A percentile compares a stretch with the other conserved stretches of the same genome.
Evolutionary conservation across 2,329 filamentous ascomycete species (phyloP).

Genomic region (Fusarium heterosporum): DNA sequence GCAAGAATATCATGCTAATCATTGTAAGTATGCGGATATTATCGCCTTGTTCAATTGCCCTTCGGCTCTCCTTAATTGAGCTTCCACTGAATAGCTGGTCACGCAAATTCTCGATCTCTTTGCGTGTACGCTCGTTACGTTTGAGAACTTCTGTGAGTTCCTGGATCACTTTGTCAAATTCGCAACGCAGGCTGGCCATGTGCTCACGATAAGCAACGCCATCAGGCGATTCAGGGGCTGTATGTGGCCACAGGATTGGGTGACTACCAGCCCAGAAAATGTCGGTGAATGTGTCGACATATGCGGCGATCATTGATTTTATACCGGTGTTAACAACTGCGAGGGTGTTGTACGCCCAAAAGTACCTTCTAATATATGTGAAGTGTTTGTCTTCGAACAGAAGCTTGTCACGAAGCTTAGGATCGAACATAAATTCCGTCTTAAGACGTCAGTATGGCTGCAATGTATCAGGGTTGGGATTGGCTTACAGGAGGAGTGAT

Average conservation of each 20-base stretch:
- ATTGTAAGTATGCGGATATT: slow-evolving; percentile 71
- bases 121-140: slow-evolving; percentile 65
- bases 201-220: slow-evolving; percentile 62
- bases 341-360: slow-evolving; percentile 72
- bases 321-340: slow-evolving; percentile 70
- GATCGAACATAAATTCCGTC: slow-evolving; percentile 69
- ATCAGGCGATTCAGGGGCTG: slow-evolving; percentile 57
- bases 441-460: slow-evolving; percentile 31
- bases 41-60: slow-evolving; percentile 72
- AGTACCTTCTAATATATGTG: slow-evolving; percentile 71
- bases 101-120: slow-evolving; percentile 66
- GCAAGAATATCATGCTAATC: slow-evolving; percentile 71
- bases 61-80: slow-evolving; percentile 69
- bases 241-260: slow-evolving; percentile 66
- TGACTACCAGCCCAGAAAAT: slow-evolving; percentile 69
- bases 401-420: slow-evolving; percentile 65
- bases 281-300: slow-evolving; percentile 67
- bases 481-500: slow-evolving; percentile 58
- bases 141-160: slow-evolving; percentile 61
- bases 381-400: slow-evolving; percentile 71
- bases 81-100: slow-evolving; percentile 74
- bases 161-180: slow-evolving; percentile 64
- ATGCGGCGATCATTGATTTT: slow-evolving; percentile 67
- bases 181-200: slow-evolving; percentile 59
- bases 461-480: not conserved